Percentiles rank a stretch among this genome's conserved stretches.
Conservation (phyloP, 768 basidiomycete genomes). For the Kwoniella bestiolae region DNA sequence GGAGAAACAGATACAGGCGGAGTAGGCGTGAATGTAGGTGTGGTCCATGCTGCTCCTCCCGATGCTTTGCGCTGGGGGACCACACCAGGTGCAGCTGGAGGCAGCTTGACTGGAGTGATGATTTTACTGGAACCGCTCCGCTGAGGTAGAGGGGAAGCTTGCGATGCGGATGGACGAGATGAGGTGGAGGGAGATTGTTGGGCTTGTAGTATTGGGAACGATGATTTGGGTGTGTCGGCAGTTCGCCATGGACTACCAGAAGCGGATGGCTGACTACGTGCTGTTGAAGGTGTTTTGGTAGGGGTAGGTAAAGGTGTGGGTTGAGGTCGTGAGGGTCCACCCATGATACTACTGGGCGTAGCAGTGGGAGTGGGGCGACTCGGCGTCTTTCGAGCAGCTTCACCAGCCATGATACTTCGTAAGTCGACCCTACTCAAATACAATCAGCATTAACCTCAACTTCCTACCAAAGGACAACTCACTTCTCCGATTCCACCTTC, state of each 20-base stretch:
- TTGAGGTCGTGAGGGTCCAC: conserved; percentile 5
- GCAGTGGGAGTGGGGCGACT: conserved; percentile 26
- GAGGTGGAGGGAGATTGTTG: conserved; percentile 27
- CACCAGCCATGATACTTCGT: conserved; percentile 83
- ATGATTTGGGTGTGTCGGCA: conserved; percentile 27
- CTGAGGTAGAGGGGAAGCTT: conserved; percentile 36
- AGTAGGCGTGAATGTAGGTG: conserved; percentile 34
- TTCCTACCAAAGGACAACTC: conserved; percentile 19
- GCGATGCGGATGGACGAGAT: conserved; percentile 14
- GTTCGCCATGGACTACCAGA: conserved; percentile 33
- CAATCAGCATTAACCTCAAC: neutral
- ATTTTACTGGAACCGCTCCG: conserved; percentile 29
- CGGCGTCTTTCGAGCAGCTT: conserved; percentile 57
- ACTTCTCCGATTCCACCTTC: conserved; percentile 51
- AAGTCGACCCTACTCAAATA: conserved; percentile 70
- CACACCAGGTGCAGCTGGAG: neutral
- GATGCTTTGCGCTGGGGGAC: conserved; percentile 26
- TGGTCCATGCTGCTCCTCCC: conserved; percentile 66
- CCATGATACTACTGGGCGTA: conserved; percentile 1
- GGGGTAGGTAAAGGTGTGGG: conserved; percentile 25
- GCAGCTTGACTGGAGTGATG: conserved; percentile 34
- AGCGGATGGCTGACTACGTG: conserved; percentile 20
- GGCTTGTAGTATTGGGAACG: conserved; percentile 41
- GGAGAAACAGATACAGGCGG: conserved; percentile 30
- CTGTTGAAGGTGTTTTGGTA: conserved; percentile 14